A percentile compares a stretch with the other conserved stretches of the same genome.
These are phyloP conservation scores for Pseudocercospora crystallina DNA, from an alignment of 2,329 filamentous ascomycete species.

Conservation along the genomic window DNA sequence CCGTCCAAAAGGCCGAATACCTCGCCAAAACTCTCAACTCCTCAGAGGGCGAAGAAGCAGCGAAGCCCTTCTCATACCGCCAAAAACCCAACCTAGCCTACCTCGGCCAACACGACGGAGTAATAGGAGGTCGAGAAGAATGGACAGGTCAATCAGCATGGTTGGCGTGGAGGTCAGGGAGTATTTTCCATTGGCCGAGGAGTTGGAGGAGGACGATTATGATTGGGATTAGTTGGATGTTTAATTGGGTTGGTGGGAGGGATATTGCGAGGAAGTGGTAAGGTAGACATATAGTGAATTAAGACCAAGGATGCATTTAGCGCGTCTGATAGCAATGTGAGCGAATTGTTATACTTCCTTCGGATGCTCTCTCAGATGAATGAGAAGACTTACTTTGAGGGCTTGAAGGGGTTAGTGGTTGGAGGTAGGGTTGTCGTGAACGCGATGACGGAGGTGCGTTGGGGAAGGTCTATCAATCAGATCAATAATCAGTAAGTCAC, in stretches of 20 bases:
- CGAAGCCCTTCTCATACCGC: slow-evolving; percentile 39
- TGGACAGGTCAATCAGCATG: slow-evolving; percentile 46
- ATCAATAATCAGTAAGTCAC: too few relatives aligned
- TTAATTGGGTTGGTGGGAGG: slow-evolving; percentile 29
- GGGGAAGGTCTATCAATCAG: too few relatives aligned
- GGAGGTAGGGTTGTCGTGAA: too few relatives aligned
- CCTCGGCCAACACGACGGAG: slow-evolving; percentile 43
- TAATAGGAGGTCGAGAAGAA: slow-evolving; percentile 40
- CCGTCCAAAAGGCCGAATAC: slow-evolving; percentile 41
- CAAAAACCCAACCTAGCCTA: slow-evolving; percentile 43
- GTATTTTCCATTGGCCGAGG: slow-evolving; percentile 30
- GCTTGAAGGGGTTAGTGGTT: too few relatives aligned
- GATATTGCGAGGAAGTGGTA: slow-evolving; percentile 34
- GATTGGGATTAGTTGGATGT: slow-evolving; percentile 35
- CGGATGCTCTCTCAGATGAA: too few relatives aligned
- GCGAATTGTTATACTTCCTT: too few relatives aligned
- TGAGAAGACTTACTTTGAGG: too few relatives aligned
- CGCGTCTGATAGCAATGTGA: too few relatives aligned
- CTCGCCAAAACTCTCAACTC: slow-evolving; percentile 34
- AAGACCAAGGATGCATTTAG: too few relatives aligned
- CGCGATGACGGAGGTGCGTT: too few relatives aligned
- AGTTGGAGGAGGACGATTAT: slow-evolving; percentile 33
- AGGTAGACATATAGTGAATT: background rate
- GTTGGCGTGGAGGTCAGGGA: slow-evolving; percentile 45
- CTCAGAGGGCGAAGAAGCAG: slow-evolving; percentile 1